Base-by-base conservation (phyloP, 2,329 filamentous ascomycete genomes). In the Sclerotinia subarctica region DNA sequence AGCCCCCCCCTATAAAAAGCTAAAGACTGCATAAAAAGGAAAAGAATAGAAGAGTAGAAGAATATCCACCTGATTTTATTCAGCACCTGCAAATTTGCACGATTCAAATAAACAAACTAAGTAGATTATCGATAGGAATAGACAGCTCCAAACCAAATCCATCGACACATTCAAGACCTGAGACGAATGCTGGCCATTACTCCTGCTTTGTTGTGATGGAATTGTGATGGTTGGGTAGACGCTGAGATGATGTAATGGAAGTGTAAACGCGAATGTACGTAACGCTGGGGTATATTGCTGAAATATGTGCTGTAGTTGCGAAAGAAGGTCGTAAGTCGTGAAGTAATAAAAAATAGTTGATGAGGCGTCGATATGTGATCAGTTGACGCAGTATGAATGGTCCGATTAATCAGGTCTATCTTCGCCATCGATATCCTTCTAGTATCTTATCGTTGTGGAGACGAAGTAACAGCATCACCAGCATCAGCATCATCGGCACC, bases 271-370 rank as follows among this genome's bases (percentile, higher is more conserved):
- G 17, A 49, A 62, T 38, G 44, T 15, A 24, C 46, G 29, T 15
- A 38, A 51, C 58, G 46, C 58, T 46, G 58, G 58, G 58, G 58
- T 62, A 62, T 62, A 51, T 62, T 13, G 44, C 58, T 46, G 11
- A 51, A 49, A 49, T 3, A 51, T 11, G n/a, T 7, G 13, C 15
- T 24, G 46, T 15, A 51, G 21, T 6, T 10, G 29, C 15, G 24
- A 62, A 51, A 51, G 13, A 13, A 35, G 46, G 21, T 19, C 15
- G 8, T 15, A 24, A 35, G 46, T 32, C 5, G 21, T 51, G 15
- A 6, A 26, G 35, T 32, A 24, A 35, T 15, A 29, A 19, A 38
- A 3, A 49, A 56, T 5, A 13, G 32, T 56, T 42, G 38, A 42
- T 42, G 38, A 13, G 38, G 11, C 13, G 13, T 38, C 4, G 2